Percentiles rank a stretch among this genome's conserved stretches.
These are phyloP conservation scores for Celoporthe dispersa DNA, from an alignment of 2,329 filamentous ascomycete genomes.

Conservation along the genomic window DNA sequence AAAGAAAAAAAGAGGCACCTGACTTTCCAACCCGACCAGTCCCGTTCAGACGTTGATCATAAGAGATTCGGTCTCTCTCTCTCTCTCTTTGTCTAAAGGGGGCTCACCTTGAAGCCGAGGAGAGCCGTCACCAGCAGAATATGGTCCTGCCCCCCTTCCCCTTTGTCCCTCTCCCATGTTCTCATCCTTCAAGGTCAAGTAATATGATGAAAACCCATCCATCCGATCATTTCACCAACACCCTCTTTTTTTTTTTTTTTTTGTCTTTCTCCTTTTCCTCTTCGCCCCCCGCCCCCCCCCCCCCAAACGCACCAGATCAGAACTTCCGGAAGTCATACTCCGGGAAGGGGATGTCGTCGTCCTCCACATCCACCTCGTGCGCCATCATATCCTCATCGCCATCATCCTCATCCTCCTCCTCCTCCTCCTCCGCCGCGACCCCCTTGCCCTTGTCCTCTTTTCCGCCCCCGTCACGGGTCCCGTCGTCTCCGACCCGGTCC, in stretches of 20 bases:
- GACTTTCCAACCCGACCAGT: no score
- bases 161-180: no score
- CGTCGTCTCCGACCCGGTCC: constrained; percentile 11
- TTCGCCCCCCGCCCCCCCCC: not conserved
- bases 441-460: not conserved
- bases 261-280: not conserved
- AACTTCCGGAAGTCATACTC: constrained; percentile 17
- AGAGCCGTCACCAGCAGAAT: no score
- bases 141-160: no score
- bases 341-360: not conserved
- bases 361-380: constrained; percentile 7
- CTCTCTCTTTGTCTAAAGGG: no score
- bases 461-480: not conserved
- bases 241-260: not conserved
- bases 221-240: no score
- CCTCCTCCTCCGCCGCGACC: not conserved
- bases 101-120: no score
- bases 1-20: no score
- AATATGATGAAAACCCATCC: no score
- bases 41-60: no score
- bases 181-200: no score
- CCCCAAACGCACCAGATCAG: not conserved
- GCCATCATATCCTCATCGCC: constrained; percentile 1
- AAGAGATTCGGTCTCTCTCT: no score
- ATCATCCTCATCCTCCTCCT: not conserved